Percentiles rank a stretch among this genome's conserved stretches.
These are phyloP conservation scores for Daedaleopsis sinensis DNA, from an alignment of 768 basidiomycete species.

Conservation along the genomic window DNA sequence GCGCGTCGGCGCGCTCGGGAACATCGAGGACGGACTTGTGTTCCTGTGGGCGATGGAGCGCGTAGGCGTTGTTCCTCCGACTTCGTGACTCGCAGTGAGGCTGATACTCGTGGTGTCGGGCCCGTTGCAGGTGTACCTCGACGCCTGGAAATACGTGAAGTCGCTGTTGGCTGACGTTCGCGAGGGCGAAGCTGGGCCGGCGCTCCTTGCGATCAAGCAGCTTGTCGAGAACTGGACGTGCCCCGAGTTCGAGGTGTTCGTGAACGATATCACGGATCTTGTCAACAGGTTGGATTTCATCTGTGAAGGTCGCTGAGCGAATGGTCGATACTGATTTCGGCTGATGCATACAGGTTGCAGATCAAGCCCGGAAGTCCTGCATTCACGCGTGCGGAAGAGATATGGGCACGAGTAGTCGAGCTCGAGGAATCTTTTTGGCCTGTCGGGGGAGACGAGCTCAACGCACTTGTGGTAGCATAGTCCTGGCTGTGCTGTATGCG, in stretches of 20 bases:
- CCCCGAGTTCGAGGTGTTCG: constrained; percentile 55
- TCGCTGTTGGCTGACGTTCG: constrained; percentile 12
- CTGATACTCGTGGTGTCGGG: no score
- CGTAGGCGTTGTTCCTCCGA: constrained; percentile 37
- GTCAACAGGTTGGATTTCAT: constrained; percentile 41
- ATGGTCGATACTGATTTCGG: background rate
- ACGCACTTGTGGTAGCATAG: background rate
- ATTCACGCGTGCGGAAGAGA: constrained; percentile 46
- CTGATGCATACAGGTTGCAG: constrained; percentile 35
- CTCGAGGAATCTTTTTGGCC: constrained; percentile 69
- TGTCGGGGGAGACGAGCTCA: constrained; percentile 34
- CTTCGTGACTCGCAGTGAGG: background rate
- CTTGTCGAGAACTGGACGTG: constrained; percentile 68
- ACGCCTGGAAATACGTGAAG: constrained; percentile 62
- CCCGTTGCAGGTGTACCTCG: constrained; percentile 69
- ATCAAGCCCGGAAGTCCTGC: constrained; percentile 39
- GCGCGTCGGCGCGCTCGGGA: constrained; percentile 46
- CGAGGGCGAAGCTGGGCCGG: constrained; percentile 1
- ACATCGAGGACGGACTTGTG: constrained; percentile 63
- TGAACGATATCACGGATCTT: constrained; percentile 49
- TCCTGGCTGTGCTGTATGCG: no score
- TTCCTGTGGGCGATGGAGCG: constrained; percentile 84
- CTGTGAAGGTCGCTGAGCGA: background rate
- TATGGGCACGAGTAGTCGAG: constrained; percentile 62
- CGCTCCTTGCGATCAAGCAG: constrained; percentile 38